Base-by-base conservation (phyloP, 1,284 basidiomycete genomes). In the Cutaneotrichosporon dermatis region DNA sequence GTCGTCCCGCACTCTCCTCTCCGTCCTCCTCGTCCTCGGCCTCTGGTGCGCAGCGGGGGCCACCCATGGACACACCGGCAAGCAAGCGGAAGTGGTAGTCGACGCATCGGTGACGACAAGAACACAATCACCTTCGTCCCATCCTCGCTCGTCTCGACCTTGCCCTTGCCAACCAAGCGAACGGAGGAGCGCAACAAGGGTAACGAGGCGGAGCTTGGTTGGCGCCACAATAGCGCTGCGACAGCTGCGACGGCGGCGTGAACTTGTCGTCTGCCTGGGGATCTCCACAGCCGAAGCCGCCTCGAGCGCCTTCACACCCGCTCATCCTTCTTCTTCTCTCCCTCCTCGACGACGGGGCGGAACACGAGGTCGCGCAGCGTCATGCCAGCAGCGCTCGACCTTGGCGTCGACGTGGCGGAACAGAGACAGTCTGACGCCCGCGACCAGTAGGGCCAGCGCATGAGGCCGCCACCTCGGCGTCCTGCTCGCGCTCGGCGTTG, bases 81-180 rank as follows among this genome's bases (percentile, higher is more conserved):
- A 99, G 79, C n/a, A 97, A 81, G 51, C 84, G 84, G 89, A 91
- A 99, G 74, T 97, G 92, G 73, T 93, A 98, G 76, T 99, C 95
- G 39, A 99, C 96, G 92, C 92, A 76, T 98, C 94, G 3, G 93
- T 99, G 93, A 98, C 69, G 89, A 93, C 61, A 99, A 81, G 78
- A 99, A 99, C 5, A 99, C 92, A 55, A 99, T 92, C 48, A 97
- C 86, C 66, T 83, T 82, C 48, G 70, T 76, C 0, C 80, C 76
- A 4, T 68, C 70, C 15, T 72, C 69, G 7, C 33, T 40, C 39
- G 57, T 58, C 7, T 51, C 58, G 6, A 59, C 55, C 43, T 74
- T 71, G 5, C 63, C 66, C 9, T 62, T 54, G 3, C 87, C 80
- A 41, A 97, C 81, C 5, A 95, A 82, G n/a, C 4, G 85, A 84